phyloP scores from a whole-genome alignment of 2,329 filamentous ascomycete genomes.

The Colletotrichum cordylinicola region DNA sequence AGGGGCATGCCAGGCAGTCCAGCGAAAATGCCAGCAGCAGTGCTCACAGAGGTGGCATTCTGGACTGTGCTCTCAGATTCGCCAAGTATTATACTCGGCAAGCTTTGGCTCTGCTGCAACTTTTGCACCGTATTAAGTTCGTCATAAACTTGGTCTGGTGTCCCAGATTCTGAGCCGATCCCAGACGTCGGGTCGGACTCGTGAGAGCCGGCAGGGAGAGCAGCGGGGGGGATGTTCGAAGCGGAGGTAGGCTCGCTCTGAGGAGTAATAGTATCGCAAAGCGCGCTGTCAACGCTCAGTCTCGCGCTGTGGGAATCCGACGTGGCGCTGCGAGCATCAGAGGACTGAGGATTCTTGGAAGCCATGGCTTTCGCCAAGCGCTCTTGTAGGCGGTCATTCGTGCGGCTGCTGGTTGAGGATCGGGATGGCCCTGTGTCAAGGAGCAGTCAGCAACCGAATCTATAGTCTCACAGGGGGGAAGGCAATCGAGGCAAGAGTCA shows the following conservation, averaged over 20 bases:
- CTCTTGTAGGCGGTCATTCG: conserved; percentile 87
- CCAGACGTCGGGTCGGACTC: not conserved
- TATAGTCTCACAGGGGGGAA: not conserved
- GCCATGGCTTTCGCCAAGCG: conserved; percentile 87
- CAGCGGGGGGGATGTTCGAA: not conserved
- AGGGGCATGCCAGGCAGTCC: not conserved
- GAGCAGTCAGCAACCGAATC: conserved; percentile 25
- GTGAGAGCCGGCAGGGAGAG: not conserved
- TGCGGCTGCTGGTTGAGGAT: conserved; percentile 65
- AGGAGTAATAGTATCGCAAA: not conserved
- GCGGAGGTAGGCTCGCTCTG: not conserved
- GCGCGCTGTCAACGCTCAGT: not conserved
- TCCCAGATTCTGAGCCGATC: not conserved
- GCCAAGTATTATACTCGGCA: not conserved
- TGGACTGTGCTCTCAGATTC: not conserved
- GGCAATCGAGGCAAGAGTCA: not conserved
- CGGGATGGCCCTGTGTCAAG: conserved; percentile 55
- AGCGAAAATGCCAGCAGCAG: not conserved
- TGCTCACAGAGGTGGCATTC: not conserved
- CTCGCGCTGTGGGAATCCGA: not conserved
- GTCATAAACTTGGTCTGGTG: not conserved
- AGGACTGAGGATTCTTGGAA: conserved; percentile 54
- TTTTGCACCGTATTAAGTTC: not conserved
- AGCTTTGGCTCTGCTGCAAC: not conserved
- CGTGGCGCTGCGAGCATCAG: not conserved